Base-by-base conservation (phyloP, 352 stramenopile genomes). In the Globisporangium alternatum region DNA sequence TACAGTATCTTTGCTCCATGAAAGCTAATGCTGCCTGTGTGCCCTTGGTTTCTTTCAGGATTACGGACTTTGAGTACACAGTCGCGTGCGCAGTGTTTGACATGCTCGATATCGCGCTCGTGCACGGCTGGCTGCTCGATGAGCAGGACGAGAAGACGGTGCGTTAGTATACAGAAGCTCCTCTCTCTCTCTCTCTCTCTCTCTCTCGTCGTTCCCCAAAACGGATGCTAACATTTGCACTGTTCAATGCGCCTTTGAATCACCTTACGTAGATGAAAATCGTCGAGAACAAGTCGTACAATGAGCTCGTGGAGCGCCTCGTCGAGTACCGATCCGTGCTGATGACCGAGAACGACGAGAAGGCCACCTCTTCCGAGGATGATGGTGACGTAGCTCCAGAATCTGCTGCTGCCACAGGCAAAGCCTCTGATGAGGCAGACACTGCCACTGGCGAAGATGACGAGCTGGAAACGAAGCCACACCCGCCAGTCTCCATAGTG, bases 121-220 rank as follows among this genome's bases (percentile, higher is more conserved):
- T 99, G 37, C 97, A 99, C 69, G 97, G 97, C 13, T 99, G 97
- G 97, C 71, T 99, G n/a, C 59, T 99, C 13, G 97, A 99, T 70
- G 80, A 89, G 6, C 80, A 98, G 59, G 91, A 98, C 69, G 69
- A 80, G 19, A 69, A 76, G 47, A 96, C 93, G 67, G 83, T 91
- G 41, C 21, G 41, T 8, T 25, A 64, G 9, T 28, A 28, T 39
- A 25, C 41, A 13, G 0, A 6, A 25, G n/a, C 37, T 17, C 22
- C 31, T 56, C 33, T 19, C 17, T 31, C 44, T 41, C 25, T 51
- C 17, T 31, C 44, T 41, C 25, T 51, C 33, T 39, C 12, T 39
- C 8, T 39, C 33, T 39, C 10, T 39, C 10, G 33, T 39, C 12
- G 25, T 28, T 28, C 7, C 10, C 15, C 35, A 17, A 41, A 4